These are phyloP conservation scores for Solanum boliviense DNA, from an alignment of 257 asterid genomes.

Conservation along the genomic window DNA sequence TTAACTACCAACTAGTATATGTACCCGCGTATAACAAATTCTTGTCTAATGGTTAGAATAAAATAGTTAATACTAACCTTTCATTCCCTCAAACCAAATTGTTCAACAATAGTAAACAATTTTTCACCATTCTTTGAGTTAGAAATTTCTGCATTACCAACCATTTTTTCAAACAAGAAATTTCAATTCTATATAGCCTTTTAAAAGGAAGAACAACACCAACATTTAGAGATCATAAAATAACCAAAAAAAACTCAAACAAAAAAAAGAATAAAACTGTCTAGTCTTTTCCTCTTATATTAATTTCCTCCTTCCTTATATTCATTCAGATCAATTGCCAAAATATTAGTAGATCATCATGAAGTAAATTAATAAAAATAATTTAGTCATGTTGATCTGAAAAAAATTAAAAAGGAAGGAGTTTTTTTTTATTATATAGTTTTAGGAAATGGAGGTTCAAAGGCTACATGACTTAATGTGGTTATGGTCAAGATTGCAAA, in stretches of 20 bases:
- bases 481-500: constrained; percentile 9
- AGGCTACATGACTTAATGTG: constrained; percentile 14
- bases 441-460: constrained; percentile 22
- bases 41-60: not conserved
- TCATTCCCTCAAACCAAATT: not conserved
- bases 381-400: constrained; percentile 7
- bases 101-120: not conserved
- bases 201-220: not conserved
- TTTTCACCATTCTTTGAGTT: not conserved
- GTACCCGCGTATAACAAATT: not conserved
- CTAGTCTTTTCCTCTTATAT: not conserved
- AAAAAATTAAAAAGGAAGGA: constrained; percentile 5
- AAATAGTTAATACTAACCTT: not conserved
- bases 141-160: not conserved
- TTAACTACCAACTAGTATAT: not conserved
- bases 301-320: constrained; percentile 11
- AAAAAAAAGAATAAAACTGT: not conserved
- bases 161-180: not conserved
- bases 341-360: not conserved
- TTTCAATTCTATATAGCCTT: not conserved
- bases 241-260: not conserved
- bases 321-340: not conserved
- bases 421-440: not conserved
- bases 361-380: not conserved
- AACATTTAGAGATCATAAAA: not conserved